Base-by-base conservation (phyloP, 1,139 yeast genomes). In the Candida sp. region DNA sequence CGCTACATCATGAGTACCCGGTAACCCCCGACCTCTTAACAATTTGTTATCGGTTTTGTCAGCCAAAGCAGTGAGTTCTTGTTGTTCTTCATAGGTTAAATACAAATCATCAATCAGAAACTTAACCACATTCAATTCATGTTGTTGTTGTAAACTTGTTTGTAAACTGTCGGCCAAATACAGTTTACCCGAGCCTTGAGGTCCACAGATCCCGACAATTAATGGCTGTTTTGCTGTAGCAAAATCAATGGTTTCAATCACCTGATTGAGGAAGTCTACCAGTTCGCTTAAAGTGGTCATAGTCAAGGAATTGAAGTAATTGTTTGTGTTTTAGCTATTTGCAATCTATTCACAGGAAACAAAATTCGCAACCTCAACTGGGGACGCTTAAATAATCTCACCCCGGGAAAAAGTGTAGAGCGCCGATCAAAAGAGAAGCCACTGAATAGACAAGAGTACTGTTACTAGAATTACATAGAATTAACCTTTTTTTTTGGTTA, bases 181-280 rank as follows among this genome's bases (percentile, higher is more conserved):
- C 3, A 96, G 80, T 61, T 91, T 91, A 0, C 98, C 98, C 1
- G 95, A 84, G 0, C 98, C 98, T 59, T 91, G 98, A 0, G 96
- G 95, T 0, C 97, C 98, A 40, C 87, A 81, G 3, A 89, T 61
- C 1, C 93, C 93, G 3, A 89, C 58, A 4, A 88, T 66, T 29
- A 84, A 55, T 1, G 93, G 88, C 33, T 49, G 54, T 7, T 40
- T 35, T 5, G 45, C 36, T 2, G 38, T 11, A 36, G 37, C 21
- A 22, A 57, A 55, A 39, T 55, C 49, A 49, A 57, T 51, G 5
- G 38, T 27, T 4, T 50, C 49, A 30, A 69, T 56, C 8, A 51
- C 38, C 3, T 52, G 48, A 2, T 45, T 38, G 6, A 70, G 41
- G 45, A 51, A 65, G 6, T 57, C 56, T 12, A 56, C 29, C 5